A percentile compares a stretch with the other conserved stretches of the same genome.
phyloP scores from a whole-genome alignment of 352 stramenopile genomes.

The Nannochloropsis limnetica region DNA sequence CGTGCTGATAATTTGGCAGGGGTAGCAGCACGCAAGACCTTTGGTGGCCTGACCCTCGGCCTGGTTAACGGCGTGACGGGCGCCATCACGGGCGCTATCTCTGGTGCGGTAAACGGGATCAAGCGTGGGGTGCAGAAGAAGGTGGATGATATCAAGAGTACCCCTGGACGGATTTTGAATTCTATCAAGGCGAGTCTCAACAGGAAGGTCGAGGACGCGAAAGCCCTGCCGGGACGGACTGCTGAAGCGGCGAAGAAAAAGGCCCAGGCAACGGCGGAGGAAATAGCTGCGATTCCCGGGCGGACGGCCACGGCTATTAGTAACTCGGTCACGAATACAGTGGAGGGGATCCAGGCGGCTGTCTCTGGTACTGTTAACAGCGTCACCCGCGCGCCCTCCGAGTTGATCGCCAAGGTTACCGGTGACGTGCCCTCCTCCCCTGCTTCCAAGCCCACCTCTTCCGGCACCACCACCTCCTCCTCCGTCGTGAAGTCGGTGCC shows the following conservation, averaged over 20 bases:
- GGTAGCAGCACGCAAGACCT: constrained; percentile 2
- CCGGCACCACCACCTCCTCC: not conserved
- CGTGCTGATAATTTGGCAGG: constrained; percentile 10
- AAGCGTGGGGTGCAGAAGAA: constrained; percentile 17
- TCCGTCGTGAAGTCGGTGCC: not conserved
- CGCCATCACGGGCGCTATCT: not conserved
- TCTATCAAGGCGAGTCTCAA: not conserved
- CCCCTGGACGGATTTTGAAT: not conserved
- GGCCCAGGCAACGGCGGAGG: not conserved
- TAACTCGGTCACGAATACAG: not conserved
- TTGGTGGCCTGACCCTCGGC: not conserved
- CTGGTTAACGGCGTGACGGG: not conserved
- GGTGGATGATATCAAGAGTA: constrained; percentile 13
- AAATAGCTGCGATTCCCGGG: constrained; percentile 7
- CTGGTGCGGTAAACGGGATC: constrained; percentile 22
- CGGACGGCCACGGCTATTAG: constrained; percentile 11
- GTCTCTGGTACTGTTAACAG: not conserved
- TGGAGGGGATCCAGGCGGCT: constrained; percentile 13
- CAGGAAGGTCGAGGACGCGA: not conserved
- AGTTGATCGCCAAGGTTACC: not conserved
- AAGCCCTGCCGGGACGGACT: not conserved
- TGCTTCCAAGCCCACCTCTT: not conserved
- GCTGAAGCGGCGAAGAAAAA: not conserved
- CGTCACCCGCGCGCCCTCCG: not conserved
- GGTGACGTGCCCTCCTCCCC: not conserved